Percentiles rank a stretch among this genome's conserved stretches.
Evolutionary conservation across 371 early-diverging fungal species (phyloP).

Genomic region (Mucor circinelloides): DNA sequence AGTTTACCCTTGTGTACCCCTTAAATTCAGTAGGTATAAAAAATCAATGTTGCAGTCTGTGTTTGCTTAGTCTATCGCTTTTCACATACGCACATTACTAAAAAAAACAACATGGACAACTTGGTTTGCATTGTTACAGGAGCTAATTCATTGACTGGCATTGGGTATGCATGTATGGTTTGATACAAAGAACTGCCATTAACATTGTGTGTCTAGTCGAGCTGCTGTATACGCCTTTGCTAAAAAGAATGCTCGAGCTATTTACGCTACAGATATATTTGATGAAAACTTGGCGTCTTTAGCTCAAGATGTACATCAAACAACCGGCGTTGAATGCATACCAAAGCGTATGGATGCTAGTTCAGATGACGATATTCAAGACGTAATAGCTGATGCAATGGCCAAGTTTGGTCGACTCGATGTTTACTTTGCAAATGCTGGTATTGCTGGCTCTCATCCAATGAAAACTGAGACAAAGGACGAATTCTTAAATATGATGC

Average conservation of each 20-base stretch:
- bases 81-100: neutral
- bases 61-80: neutral
- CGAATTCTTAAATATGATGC: constrained; percentile 30
- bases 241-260: constrained; percentile 39
- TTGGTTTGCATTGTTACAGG: constrained; percentile 54
- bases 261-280: constrained; percentile 48
- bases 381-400: constrained; percentile 41
- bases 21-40: neutral
- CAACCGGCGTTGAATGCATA: constrained; percentile 41
- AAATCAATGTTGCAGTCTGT: neutral
- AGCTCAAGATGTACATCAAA: constrained; percentile 38
- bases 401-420: constrained; percentile 50
- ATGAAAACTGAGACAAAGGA: constrained; percentile 20
- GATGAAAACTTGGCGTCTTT: constrained; percentile 34
- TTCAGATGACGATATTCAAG: constrained; percentile 37
- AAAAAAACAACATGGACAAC: neutral
- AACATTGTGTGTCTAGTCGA: constrained; percentile 21
- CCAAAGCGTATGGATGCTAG: constrained; percentile 46
- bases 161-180: constrained; percentile 39
- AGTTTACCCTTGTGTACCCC: neutral
- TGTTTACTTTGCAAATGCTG: constrained; percentile 61
- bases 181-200: neutral
- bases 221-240: constrained; percentile 47
- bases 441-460: constrained; percentile 22
- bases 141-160: constrained; percentile 49